Evolutionary conservation across 2,329 filamentous ascomycete genomes (phyloP).

Genomic region (Alternaria postmessia): DNA sequence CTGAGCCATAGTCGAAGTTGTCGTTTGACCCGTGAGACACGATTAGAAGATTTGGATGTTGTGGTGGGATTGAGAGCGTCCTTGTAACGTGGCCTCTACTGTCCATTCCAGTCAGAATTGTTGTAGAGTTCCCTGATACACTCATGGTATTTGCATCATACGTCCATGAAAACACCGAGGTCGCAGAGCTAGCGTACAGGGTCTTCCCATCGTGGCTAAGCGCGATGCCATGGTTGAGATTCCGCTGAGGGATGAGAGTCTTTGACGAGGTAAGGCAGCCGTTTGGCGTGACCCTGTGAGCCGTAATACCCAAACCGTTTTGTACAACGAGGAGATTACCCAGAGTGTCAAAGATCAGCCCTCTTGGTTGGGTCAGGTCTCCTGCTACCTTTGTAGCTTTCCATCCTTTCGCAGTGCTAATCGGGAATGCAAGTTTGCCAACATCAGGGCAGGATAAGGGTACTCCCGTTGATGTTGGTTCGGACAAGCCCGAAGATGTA

Average conservation of each 20-base stretch:
- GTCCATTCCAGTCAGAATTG: slow-evolving; percentile 39
- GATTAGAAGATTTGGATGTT: slow-evolving; percentile 59
- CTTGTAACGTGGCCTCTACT: slow-evolving; percentile 38
- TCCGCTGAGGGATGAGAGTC: slow-evolving; percentile 31
- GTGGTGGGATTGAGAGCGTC: slow-evolving; percentile 33
- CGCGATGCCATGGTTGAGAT: slow-evolving; percentile 42
- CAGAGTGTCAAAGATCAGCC: slow-evolving; percentile 50
- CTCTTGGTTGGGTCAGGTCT: slow-evolving; percentile 50
- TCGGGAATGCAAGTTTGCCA: slow-evolving; percentile 24
- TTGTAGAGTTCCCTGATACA: slow-evolving; percentile 41
- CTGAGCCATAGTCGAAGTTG: slow-evolving; percentile 67
- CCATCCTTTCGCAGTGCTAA: slow-evolving; percentile 35
- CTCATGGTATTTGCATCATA: slow-evolving; percentile 34
- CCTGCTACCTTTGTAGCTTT: slow-evolving; percentile 51
- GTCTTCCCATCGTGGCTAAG: slow-evolving; percentile 41
- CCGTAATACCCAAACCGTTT: slow-evolving; percentile 49
- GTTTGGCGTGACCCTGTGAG: slow-evolving; percentile 48
- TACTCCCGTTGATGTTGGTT: slow-evolving; percentile 27
- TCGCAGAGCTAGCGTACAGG: slow-evolving; percentile 41
- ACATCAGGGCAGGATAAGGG: slow-evolving; percentile 33
- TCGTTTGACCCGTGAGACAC: slow-evolving; percentile 70
- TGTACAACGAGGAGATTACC: slow-evolving; percentile 55
- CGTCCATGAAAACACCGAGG: slow-evolving; percentile 35
- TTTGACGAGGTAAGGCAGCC: slow-evolving; percentile 38
- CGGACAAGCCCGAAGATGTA: slow-evolving; percentile 17